Evolutionary conservation across 2,329 filamentous ascomycete species (phyloP), one percentile per base, ranked within the genome.

Genomic region (Apiospora pterosperma): DNA sequence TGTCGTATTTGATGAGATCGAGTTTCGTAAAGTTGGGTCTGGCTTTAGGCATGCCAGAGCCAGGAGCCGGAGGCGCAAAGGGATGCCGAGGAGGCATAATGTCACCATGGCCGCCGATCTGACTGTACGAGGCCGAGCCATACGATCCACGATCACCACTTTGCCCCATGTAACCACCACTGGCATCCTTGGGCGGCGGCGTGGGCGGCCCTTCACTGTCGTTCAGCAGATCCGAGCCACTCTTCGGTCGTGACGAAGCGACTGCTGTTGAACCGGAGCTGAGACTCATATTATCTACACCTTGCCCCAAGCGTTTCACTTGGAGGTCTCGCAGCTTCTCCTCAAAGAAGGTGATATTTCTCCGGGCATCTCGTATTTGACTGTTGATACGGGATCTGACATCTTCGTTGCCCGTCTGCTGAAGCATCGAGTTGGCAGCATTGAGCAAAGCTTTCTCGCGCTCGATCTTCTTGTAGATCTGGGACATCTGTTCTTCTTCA

Each of bases 1-100:
- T 97, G 76, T 99, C 96, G 80, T 96, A 97, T 88, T 98, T 98
- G 82, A 99, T 97, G 68, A 99, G 84, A 80, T 99, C 96, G 72
- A 99, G 88, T 81, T 97, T 98, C 77, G 93, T 97, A 79, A 93
- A 99, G 79, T 97, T 97, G 55, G 92, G 92, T 62, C 93, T 85
- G 62, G 89, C 81, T 78, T 93, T 95, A 63, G 92, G 90, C 41
- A 90, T 82, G 62, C 85, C 81, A 62, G 88, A 83, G 67, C 85
- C 85, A 8, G 92, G 91, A 44, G 88, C 89, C 34, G 90, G 87
- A 65, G 92, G 88, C 44, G 90, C 88, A 77, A 90, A 97, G 6
- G 93, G 93, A 69, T 92, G 90, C 68, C 90, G 85, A 42, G 92
- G 88, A 65, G 93, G 92, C 90, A 94, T 93, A 76, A 93, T 81